Evolutionary conservation across 805 yeast genomes (phyloP).

Genomic region (Saccharomyces eubayanus): DNA sequence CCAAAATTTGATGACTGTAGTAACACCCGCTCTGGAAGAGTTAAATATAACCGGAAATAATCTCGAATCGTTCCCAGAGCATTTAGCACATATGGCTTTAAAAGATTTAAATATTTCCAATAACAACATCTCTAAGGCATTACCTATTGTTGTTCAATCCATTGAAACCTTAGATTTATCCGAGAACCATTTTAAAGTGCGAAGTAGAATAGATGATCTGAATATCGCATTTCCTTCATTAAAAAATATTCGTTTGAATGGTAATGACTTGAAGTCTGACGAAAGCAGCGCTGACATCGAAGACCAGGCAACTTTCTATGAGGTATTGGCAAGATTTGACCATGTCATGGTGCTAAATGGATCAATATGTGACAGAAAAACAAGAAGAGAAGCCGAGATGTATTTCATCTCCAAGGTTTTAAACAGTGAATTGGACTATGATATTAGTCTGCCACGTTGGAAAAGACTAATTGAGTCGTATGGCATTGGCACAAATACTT

Average conservation of each 20-base stretch:
- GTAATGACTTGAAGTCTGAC: constrained; percentile 40
- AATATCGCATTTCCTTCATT: constrained; percentile 35
- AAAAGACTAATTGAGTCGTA: constrained; percentile 32
- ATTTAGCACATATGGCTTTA: constrained; percentile 1
- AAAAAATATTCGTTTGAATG: constrained; percentile 39
- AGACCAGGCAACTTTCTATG: constrained; percentile 15
- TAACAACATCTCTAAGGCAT: constrained; percentile 3
- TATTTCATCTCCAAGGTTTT: constrained; percentile 49
- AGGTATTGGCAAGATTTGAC: constrained; percentile 41
- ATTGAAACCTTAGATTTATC: constrained; percentile 40
- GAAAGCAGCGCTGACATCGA: constrained; percentile 11
- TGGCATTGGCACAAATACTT: constrained; percentile 10
- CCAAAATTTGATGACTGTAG: background rate
- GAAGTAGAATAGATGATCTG: constrained; percentile 44
- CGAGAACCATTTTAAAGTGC: constrained; percentile 38
- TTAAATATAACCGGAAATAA: constrained; percentile 13
- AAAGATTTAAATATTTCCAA: constrained; percentile 8
- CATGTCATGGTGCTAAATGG: constrained; percentile 49
- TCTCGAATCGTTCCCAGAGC: constrained; percentile 9
- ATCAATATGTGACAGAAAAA: constrained; percentile 36
- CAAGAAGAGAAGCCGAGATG: constrained; percentile 57
- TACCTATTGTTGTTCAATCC: background rate
- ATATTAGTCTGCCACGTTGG: constrained; percentile 34
- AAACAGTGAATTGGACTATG: constrained; percentile 21
- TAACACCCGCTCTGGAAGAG: constrained; percentile 9